Percentiles rank a stretch among this genome's conserved stretches.
These are phyloP conservation scores for Russula compacta DNA, from an alignment of 768 basidiomycete genomes.

Conservation along the genomic window DNA sequence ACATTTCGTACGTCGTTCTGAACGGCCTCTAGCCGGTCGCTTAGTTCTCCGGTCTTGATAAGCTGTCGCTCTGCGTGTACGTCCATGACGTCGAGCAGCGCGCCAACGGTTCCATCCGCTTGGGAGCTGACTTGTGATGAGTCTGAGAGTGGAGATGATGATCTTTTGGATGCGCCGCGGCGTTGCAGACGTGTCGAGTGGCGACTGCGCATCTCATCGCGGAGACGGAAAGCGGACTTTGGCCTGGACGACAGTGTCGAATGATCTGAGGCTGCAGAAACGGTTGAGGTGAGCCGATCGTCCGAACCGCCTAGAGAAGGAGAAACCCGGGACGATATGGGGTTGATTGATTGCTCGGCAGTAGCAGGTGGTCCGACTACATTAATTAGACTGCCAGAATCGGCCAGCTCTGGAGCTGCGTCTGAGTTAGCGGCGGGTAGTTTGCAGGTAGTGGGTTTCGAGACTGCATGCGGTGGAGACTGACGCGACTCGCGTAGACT, in stretches of 20 bases:
- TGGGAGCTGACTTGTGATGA: conserved; percentile 6
- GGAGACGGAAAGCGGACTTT: conserved; percentile 19
- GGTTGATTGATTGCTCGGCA: background rate
- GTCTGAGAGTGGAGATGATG: background rate
- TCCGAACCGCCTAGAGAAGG: background rate
- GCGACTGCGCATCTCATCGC: conserved; percentile 18
- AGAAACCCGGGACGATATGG: background rate
- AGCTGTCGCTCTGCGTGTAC: conserved; percentile 19
- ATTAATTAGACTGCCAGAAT: background rate
- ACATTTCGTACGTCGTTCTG: conserved; percentile 11
- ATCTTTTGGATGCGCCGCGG: background rate
- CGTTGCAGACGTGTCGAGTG: background rate
- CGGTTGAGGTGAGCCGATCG: conserved; percentile 10
- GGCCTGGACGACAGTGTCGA: background rate
- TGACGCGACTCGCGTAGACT: background rate
- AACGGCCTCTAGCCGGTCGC: conserved; percentile 4
- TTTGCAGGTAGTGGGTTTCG: background rate
- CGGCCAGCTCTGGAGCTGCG: background rate
- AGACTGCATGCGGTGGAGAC: background rate
- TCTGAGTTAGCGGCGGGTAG: background rate
- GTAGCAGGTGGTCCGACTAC: background rate
- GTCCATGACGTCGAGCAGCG: conserved; percentile 16
- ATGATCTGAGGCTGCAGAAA: conserved; percentile 8
- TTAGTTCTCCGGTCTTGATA: conserved; percentile 12
- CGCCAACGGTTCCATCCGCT: background rate